A percentile compares a stretch with the other conserved stretches of the same genome.
phyloP scores from a whole-genome alignment of 495 filamentous ascomycete species.

The Endocarpon pusillum region DNA sequence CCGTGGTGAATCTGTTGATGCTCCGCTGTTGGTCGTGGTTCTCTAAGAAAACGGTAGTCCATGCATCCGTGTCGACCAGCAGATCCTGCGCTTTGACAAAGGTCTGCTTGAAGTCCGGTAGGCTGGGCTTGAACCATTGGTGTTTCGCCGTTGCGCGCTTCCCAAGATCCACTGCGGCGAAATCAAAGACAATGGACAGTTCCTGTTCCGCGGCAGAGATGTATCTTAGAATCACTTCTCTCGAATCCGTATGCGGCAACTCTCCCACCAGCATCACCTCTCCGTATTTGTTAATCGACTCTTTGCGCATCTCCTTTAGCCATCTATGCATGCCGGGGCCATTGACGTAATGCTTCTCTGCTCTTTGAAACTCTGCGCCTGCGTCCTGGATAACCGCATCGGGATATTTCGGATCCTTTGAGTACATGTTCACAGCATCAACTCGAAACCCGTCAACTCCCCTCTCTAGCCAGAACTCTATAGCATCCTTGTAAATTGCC shows the following conservation, averaged over 20 bases:
- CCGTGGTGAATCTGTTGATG: conserved; percentile 33
- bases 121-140: conserved; percentile 18
- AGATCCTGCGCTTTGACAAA: conserved; percentile 24
- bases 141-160: conserved; percentile 21
- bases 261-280: conserved; percentile 35
- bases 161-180: conserved; percentile 33
- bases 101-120: conserved; percentile 22
- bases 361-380: conserved; percentile 24
- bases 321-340: conserved; percentile 41
- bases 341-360: conserved; percentile 31
- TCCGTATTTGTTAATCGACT: conserved; percentile 27
- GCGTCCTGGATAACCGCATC: conserved; percentile 27
- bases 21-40: conserved; percentile 46
- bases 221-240: conserved; percentile 27
- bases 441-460: conserved; percentile 39
- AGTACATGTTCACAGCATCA: conserved; percentile 39
- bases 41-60: conserved; percentile 35
- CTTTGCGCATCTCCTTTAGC: conserved; percentile 25
- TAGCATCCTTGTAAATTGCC: conserved; percentile 29
- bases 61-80: conserved; percentile 31
- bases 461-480: conserved; percentile 36
- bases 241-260: conserved; percentile 25
- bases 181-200: conserved; percentile 40
- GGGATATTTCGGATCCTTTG: conserved; percentile 25
- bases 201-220: conserved; percentile 25